Conservation (phyloP, 2,329 filamentous ascomycete species). For the Delphinella strobiligena region DNA sequence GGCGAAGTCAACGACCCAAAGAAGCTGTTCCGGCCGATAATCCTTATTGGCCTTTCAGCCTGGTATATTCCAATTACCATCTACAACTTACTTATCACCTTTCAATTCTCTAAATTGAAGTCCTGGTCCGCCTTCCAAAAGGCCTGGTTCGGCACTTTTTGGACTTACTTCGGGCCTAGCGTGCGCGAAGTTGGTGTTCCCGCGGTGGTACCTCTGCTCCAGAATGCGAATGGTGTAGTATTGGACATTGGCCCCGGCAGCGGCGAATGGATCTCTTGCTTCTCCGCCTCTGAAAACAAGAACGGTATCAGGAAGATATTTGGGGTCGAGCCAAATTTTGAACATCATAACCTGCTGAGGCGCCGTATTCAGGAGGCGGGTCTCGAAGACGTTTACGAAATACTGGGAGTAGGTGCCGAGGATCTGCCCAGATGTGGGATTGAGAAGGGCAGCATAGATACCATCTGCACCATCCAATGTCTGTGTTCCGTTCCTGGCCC, state of each 20-base stretch:
- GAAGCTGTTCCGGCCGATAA: slow-evolving; percentile 21
- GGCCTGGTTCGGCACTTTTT: slow-evolving; percentile 51
- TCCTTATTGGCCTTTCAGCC: slow-evolving; percentile 40
- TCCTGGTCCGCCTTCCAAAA: slow-evolving; percentile 22
- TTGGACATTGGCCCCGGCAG: slow-evolving; percentile 52
- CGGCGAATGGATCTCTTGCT: slow-evolving; percentile 49
- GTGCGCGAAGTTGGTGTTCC: slow-evolving; percentile 32
- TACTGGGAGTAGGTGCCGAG: slow-evolving; percentile 52
- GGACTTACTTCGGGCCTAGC: slow-evolving; percentile 41
- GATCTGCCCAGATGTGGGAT: slow-evolving; percentile 38
- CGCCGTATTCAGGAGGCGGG: slow-evolving; percentile 39
- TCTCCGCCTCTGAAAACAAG: slow-evolving; percentile 22
- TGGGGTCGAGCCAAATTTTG: slow-evolving; percentile 52
- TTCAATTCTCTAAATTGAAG: slow-evolving; percentile 16
- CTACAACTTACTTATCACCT: slow-evolving; percentile 22
- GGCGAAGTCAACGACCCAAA: no score
- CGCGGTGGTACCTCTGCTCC: slow-evolving; percentile 42
- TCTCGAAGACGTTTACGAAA: slow-evolving; percentile 45
- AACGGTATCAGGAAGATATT: slow-evolving; percentile 36
- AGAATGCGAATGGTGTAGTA: slow-evolving; percentile 40
- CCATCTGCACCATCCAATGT: slow-evolving; percentile 49
- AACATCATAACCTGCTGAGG: slow-evolving; percentile 38
- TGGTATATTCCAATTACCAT: slow-evolving; percentile 43
- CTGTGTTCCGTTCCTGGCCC: slow-evolving; percentile 54
- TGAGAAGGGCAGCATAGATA: slow-evolving; percentile 41